Conservation (phyloP, 2,329 filamentous ascomycete genomes). For the Hawksworthiomyces lignivorus region DNA sequence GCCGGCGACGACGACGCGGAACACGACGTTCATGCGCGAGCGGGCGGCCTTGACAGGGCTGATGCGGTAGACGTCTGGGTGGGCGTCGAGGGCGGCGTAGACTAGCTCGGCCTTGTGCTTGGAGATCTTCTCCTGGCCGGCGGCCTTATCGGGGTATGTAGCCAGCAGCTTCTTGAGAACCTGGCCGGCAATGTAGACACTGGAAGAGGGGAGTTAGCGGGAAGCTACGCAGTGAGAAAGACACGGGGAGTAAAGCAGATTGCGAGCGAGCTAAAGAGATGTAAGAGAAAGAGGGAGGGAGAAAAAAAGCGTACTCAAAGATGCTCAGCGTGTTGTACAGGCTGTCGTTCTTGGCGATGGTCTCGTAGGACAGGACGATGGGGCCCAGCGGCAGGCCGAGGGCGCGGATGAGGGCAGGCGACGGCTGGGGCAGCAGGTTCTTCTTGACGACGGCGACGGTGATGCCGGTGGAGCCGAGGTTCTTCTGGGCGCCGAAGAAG, state of each 20-base stretch:
- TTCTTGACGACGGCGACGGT: constrained; percentile 83
- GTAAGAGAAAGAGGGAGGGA: neutral
- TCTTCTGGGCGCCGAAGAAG: constrained; percentile 94
- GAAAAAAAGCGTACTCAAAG: constrained; percentile 54
- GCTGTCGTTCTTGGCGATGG: constrained; percentile 84
- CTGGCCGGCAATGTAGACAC: constrained; percentile 83
- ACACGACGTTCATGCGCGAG: constrained; percentile 94
- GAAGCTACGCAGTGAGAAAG: too few relatives aligned
- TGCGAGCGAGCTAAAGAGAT: too few relatives aligned
- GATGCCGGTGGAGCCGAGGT: constrained; percentile 77
- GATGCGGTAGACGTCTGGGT: constrained; percentile 65
- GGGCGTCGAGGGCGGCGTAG: constrained; percentile 68
- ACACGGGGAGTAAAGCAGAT: too few relatives aligned
- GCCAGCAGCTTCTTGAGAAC: constrained; percentile 71
- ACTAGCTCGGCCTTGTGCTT: constrained; percentile 68
- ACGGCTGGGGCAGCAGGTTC: constrained; percentile 65
- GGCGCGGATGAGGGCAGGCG: constrained; percentile 60
- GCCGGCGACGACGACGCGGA: constrained; percentile 54
- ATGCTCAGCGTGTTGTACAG: constrained; percentile 95
- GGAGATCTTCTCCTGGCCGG: constrained; percentile 67
- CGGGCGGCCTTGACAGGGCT: constrained; percentile 69
- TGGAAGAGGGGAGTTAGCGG: constrained; percentile 18
- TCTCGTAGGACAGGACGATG: constrained; percentile 74
- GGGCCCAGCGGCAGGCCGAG: constrained; percentile 73
- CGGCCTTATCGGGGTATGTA: constrained; percentile 59